Base-by-base conservation (phyloP, 106 monocot species). In the Dioscorea alata region DNA sequence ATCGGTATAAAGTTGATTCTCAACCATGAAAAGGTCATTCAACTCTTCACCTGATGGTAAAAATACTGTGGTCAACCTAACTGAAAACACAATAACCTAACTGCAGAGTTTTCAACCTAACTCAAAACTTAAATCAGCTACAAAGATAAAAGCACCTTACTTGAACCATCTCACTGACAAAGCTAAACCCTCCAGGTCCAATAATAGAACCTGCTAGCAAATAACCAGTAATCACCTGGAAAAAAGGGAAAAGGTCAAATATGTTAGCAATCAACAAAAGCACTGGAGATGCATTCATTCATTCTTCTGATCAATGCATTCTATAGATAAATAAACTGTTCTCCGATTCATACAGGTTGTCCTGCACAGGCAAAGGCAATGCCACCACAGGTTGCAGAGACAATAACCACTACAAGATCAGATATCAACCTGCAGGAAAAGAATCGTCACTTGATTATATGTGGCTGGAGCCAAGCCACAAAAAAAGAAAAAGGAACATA, bases 121-220 rank as follows among this genome's bases (percentile, higher is more conserved):
- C 42, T 42, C 42, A 42, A 42, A 42, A 10, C 42, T 3, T 42
- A 42, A 42, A 42, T 42, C 6, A 42, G 42, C 42, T 6, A 42
- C 10, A 42, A 42, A 42, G 6, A 5, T 10, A 42, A 42, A 42
- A 42, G 42, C 42, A 81, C 78, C 93, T 82, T 84, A 94, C 93
- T 87, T 94, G 93, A 78, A 94, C 93, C 93, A 94, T 84, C 86
- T 94, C 93, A 67, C 89, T 94, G 63, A 94, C 84, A 73, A 94
- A 89, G 70, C 80, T 75, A 61, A 94, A 87, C 66, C 93, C 93
- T 42, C 93, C 93, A 60, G 93, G 93, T 59, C 93, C 93, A 67
- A 94, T 87, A 16, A 94, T 65, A 22, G 93, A 94, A 62, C 93
- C 93, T 13, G 93, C 89, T 68, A 94, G 84, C 62, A 94, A 74